phyloP scores from a whole-genome alignment of 345 rosid genomes.

The Salix exigua region DNA sequence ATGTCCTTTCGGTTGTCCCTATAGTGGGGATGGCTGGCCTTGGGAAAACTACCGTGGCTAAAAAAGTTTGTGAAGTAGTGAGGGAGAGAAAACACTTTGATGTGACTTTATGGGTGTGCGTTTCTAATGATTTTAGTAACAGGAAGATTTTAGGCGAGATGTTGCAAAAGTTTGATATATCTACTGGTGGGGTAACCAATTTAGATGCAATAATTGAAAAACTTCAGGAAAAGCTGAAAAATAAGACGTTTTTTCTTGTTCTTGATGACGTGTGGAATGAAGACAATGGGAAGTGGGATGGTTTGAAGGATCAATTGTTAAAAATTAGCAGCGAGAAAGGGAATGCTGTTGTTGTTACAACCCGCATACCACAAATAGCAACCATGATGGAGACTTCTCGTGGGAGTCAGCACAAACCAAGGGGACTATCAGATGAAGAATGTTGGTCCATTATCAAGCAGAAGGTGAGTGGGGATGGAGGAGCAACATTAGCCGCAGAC shows the following conservation, averaged over 20 bases:
- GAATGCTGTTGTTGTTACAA: constrained; percentile 13
- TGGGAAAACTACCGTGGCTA: no score
- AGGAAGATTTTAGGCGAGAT: no score
- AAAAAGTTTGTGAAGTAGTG: no score
- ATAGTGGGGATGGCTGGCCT: no score
- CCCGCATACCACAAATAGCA: constrained; percentile 17
- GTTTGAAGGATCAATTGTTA: constrained; percentile 4
- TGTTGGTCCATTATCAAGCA: constrained; percentile 20
- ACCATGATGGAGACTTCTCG: not conserved
- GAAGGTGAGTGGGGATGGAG: not conserved
- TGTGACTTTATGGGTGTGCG: no score
- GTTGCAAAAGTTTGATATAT: no score
- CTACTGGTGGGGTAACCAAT: no score
- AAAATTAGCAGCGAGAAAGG: not conserved
- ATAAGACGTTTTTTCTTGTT: constrained; percentile 13
- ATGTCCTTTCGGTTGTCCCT: no score
- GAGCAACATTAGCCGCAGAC: not conserved
- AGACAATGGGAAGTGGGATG: not conserved
- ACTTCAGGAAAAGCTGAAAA: not conserved
- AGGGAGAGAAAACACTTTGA: no score
- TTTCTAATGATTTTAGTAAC: no score
- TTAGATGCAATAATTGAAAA: not conserved
- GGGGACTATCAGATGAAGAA: not conserved
- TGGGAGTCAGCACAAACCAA: not conserved
- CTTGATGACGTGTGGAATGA: constrained; percentile 30